Base-by-base conservation (phyloP, 2,329 filamentous ascomycete genomes). In the Lecanoromycetidae sp. region DNA sequence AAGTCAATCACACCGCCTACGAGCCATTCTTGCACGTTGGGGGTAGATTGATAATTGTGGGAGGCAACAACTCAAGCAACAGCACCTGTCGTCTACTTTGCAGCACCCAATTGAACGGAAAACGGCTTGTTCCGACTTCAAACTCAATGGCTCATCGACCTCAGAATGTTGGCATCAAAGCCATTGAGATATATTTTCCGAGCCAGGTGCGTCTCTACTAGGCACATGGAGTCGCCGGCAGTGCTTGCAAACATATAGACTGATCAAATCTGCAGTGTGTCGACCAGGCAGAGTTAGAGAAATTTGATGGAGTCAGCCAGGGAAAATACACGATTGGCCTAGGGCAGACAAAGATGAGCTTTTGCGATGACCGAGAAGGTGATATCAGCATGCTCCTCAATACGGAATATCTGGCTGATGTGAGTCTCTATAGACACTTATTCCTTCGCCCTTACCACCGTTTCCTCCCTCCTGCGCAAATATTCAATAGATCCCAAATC, bases 291-390 rank as follows among this genome's bases (percentile, higher is more conserved):
- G 84, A 88, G 65, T 77, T 91, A 54, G 84, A 90, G 67, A 84
- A 86, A 69, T 86, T 87, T 69, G 85, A 91, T 77, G 84, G 84
- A 64, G 84, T 86, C 60, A 76, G 76, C 64, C 66, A 79, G 48
- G 85, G 85, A 57, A 91, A 91, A 71, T 91, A 91, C 75, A 91
- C 85, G 61, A 90, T 91, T 69, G 85, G 85, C 66, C 81, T 91
- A 48, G 85, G 85, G 60, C 85, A 91, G 76, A 90, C 83, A 63
- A 87, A 84, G 71, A 91, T 91, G 85, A 82, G 80, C 73, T 91
- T 91, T 71, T 90, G 85, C 66, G 85, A 91, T 68, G 85, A 91
- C 63, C 80, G 84, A 62, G 85, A 91, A 72, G 84, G 84, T 87
- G 65, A 66, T 30, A 27, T 12, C 15, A 12, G 12, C 15, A 3